Evolutionary conservation across 2,329 filamentous ascomycete genomes (phyloP), one percentile per base, ranked within the genome.

Genomic region (Alternaria incomplexa): DNA sequence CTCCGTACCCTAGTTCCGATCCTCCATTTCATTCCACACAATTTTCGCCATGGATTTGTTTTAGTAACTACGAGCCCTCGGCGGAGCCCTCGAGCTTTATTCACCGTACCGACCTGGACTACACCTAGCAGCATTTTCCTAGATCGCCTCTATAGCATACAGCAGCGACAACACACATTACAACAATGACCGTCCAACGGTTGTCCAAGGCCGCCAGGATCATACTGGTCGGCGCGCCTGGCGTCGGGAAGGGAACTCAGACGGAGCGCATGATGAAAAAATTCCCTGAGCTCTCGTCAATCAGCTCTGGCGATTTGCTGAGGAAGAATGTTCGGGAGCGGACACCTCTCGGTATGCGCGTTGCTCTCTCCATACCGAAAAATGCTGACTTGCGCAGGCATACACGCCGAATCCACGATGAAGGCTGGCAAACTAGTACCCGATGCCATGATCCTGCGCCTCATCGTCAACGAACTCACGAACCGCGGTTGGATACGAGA

Each of bases 241-340:
- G 94, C 62, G 96, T 97, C 61, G 96, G 96, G 66, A 99, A 99
- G 81, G 96, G 95, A 66, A 99, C 96, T 4, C 96, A 99, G 83
- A 93, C 93, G 55, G 92, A 97, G 80, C 89, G 96, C 65, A 85
- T 99, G 66, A 89, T 98, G 71, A 85, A 90, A 71, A 89, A 92
- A 70, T 99, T 96, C 77, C 93, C 94, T 4, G 92, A 97, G 76
- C 85, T 99, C 50, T 91, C 93, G 56, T 90, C 93, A 17, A 95
- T 99, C 80, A 97, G 93, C 81, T 97, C 96, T 5, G 96, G 96
- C 64, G 95, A 99, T 80, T 84, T 99, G 15, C 84, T 99, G 62
- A 90, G 96, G 66, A 89, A 93, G 77, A 97, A 98, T 90, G 95
- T 99, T 75, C 91, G 96, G 82, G 90, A 89, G 61, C 89, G 90